Evolutionary conservation across 1,284 basidiomycete species (phyloP).

Genomic region (Leccinum griseonigrum): DNA sequence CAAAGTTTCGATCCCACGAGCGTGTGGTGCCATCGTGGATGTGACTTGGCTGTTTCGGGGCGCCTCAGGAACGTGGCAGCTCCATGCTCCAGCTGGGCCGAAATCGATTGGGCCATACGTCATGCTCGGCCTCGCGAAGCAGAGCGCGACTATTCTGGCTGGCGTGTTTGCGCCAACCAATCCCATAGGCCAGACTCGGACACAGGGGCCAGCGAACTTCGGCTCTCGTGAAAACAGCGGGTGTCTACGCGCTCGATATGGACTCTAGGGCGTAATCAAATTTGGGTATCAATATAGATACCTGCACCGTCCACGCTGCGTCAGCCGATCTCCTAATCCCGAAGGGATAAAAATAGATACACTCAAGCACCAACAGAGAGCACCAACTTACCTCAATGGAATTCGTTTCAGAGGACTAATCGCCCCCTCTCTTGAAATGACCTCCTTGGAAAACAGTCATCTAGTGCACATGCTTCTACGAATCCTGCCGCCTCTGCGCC

Average conservation of each 20-base stretch:
- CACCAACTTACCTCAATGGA: constrained; percentile 33
- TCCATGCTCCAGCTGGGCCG: background rate
- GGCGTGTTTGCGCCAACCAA: background rate
- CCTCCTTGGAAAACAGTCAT: constrained; percentile 25
- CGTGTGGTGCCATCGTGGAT: background rate
- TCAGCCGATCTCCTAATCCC: background rate
- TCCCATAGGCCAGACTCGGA: background rate
- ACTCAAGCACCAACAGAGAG: background rate
- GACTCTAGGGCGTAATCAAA: background rate
- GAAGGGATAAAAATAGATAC: background rate
- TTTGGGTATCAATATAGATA: background rate
- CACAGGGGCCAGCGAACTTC: background rate
- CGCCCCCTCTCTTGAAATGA: constrained; percentile 33
- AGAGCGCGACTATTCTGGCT: background rate
- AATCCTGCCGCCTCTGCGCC: constrained; percentile 9
- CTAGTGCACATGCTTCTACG: constrained; percentile 6
- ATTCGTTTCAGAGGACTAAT: constrained; percentile 43
- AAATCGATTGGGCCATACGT: background rate
- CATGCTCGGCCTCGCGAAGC: background rate
- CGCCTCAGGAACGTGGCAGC: background rate
- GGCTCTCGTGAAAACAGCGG: background rate
- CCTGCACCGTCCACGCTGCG: background rate
- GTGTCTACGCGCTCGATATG: background rate
- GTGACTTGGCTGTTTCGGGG: background rate
- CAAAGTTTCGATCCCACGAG: background rate